Evolutionary conservation across 345 rosid genomes (phyloP), one percentile per base, ranked within the genome.

Genomic region (Erucastrum elatum): DNA sequence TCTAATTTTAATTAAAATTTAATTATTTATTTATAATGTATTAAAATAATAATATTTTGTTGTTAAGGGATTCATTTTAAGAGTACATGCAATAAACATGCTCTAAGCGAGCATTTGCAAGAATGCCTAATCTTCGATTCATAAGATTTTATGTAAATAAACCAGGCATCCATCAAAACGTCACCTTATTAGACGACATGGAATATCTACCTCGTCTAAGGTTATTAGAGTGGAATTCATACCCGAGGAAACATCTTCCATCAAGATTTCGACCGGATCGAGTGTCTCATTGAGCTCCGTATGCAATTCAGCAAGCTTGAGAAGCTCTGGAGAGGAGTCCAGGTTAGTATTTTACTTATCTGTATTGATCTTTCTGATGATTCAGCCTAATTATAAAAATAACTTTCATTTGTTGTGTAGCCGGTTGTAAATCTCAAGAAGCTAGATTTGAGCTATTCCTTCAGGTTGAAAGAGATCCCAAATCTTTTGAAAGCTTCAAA

Each of bases 271-370:
- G 17, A 29, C 66, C 16, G 1, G 34, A n/a, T n/a, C n/a, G n/a
- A 60, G 15, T 60, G 34, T 27, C 64, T 60, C 34, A 60, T 60
- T 1, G 64, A 60, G 64, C 64, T 60, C 34, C 34, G 64, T 60
- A 60, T 60, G 64, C 34, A 60, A 60, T 60, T 60, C 34, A 60
- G 64, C 64, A 60, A 60, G 16, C 34, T 60, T 8, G 64, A 60
- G 64, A 60, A 60, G 64, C 16, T 60, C 1, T 60, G 64, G 64
- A 15, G 5, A 60, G 64, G 64, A 60, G 34, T 60, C 34, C 34
- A 60, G 34, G 34, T 27, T 60, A 0, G 64, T 27, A 6, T 5
- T 59, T 27, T 60, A 60, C 33, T 4, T 27, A 26, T 21, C 5
- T 4, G 0, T 21, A 26, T 13, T 12, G 27, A 11, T 4, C n/a